These are phyloP conservation scores for Furcasterigmium sp. DNA, from an alignment of 2,329 filamentous ascomycete genomes.

Conservation along the genomic window DNA sequence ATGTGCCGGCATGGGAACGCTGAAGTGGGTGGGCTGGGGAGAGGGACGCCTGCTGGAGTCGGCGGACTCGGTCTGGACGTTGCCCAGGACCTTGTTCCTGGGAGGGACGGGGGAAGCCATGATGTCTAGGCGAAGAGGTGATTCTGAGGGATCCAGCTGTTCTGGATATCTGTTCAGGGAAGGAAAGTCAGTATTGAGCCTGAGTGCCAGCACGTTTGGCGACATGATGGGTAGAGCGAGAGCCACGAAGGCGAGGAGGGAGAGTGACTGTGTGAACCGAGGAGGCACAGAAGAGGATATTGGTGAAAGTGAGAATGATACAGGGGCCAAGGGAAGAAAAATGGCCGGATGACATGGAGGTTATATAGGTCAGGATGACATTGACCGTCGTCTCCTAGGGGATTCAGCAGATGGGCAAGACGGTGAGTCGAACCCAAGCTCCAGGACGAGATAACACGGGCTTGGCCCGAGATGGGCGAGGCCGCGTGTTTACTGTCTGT, in stretches of 20 bases:
- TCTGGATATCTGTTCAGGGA: constrained; percentile 36
- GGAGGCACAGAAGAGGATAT: not conserved
- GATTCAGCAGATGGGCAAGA: too few species aligned
- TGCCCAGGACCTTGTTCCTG: constrained; percentile 34
- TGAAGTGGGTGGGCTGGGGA: constrained; percentile 82
- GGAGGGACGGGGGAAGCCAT: constrained; percentile 25
- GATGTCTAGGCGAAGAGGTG: constrained; percentile 15
- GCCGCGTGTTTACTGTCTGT: too few species aligned
- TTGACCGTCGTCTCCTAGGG: not conserved
- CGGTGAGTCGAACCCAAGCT: not conserved
- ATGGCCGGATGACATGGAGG: too few species aligned
- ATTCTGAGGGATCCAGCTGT: constrained; percentile 34
- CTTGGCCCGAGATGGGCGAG: too few species aligned
- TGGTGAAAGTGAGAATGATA: not conserved
- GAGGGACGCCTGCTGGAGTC: constrained; percentile 64
- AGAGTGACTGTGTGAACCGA: not conserved
- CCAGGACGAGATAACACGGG: not conserved
- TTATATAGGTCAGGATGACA: not conserved
- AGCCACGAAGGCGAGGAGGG: not conserved
- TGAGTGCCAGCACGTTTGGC: constrained; percentile 29
- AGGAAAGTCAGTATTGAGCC: constrained; percentile 33
- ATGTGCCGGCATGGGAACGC: constrained; percentile 53
- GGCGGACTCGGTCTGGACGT: constrained; percentile 32
- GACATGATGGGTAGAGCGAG: constrained; percentile 23
- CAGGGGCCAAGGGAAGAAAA: not conserved